Evolutionary conservation across 148 eudicot species (phyloP).

Genomic region (Chenopodium suecicum): DNA sequence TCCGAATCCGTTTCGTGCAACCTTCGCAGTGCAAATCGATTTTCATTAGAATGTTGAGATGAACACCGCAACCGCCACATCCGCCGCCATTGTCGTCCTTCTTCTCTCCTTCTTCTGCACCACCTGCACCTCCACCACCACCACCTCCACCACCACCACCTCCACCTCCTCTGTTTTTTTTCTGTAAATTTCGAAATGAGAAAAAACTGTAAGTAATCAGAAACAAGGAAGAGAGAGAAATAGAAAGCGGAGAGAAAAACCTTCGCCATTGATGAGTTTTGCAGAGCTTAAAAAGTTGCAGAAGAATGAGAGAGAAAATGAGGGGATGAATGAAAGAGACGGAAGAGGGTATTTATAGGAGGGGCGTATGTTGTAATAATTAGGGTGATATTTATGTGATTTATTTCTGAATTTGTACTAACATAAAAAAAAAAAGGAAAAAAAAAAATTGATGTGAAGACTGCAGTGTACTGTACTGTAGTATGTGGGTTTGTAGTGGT

Average conservation of each 20-base stretch:
- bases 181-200: no score
- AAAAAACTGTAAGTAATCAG: background rate
- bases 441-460: no score
- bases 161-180: no score
- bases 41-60: constrained; percentile 31
- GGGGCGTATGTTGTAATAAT: no score
- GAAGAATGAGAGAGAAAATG: background rate
- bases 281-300: background rate
- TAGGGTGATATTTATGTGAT: no score
- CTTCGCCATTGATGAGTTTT: constrained; percentile 5
- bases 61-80: background rate
- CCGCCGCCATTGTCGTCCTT: constrained; percentile 11
- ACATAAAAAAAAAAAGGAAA: no score
- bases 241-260: background rate
- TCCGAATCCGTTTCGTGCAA: constrained; percentile 37
- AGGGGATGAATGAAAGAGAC: background rate
- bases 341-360: background rate
- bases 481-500: background rate
- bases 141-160: background rate
- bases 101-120: background rate
- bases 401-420: no score
- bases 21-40: constrained; percentile 51
- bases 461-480: no score
- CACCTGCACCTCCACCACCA: background rate
- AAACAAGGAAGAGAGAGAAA: background rate